Evolutionary conservation across 352 stramenopile species (phyloP).

Genomic region (Phytophthora macrochlamydospora): DNA sequence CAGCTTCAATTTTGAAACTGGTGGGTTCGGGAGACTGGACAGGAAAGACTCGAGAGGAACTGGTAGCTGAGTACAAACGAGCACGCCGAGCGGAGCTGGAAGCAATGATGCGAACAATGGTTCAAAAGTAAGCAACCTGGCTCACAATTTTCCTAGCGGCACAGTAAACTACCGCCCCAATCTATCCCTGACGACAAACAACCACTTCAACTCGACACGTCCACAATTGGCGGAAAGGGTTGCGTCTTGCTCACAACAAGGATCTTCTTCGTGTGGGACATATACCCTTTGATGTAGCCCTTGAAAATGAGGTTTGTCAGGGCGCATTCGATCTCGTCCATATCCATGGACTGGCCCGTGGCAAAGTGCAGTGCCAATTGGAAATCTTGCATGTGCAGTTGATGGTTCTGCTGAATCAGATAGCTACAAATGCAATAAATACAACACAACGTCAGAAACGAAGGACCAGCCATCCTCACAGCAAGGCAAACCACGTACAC

Average conservation of each 20-base stretch:
- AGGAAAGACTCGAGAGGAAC: constrained; percentile 56
- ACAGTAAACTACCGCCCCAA: background rate
- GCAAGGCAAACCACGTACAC: constrained; percentile 67
- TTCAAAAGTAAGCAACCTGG: constrained; percentile 41
- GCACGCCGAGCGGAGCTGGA: constrained; percentile 65
- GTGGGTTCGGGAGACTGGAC: constrained; percentile 38
- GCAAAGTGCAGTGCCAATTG: constrained; percentile 87
- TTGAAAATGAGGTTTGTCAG: constrained; percentile 98
- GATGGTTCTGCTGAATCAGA: constrained; percentile 83
- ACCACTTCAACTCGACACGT: constrained; percentile 57
- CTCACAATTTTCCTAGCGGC: background rate
- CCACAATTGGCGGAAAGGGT: constrained; percentile 90
- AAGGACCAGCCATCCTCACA: background rate
- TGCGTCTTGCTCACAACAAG: constrained; percentile 95
- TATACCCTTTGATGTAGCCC: constrained; percentile 96
- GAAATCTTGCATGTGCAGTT: constrained; percentile 92
- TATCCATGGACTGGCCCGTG: constrained; percentile 87
- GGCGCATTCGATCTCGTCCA: constrained; percentile 97
- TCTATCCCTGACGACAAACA: constrained; percentile 10
- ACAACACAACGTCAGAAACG: background rate
- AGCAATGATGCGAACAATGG: constrained; percentile 72
- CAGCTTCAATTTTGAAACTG: constrained; percentile 66
- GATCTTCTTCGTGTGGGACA: constrained; percentile 96
- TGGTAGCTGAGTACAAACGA: constrained; percentile 72
- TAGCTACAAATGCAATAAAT: constrained; percentile 46